These are phyloP conservation scores for Russula compacta DNA, from an alignment of 768 basidiomycete genomes.

Conservation along the genomic window DNA sequence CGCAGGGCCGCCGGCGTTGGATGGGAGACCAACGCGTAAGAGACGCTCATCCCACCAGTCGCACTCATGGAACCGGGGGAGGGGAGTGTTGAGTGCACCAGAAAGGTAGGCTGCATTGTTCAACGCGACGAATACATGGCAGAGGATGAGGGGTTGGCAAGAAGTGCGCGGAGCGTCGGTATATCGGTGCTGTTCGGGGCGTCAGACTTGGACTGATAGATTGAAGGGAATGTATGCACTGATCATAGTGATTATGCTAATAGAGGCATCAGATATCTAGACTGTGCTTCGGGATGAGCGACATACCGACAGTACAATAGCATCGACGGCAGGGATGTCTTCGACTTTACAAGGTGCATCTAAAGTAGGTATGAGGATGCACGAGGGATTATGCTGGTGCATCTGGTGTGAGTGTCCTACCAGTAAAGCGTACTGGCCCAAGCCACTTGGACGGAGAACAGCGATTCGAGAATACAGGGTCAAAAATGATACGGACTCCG, in stretches of 20 bases:
- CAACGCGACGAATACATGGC: conserved; percentile 39
- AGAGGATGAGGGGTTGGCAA: conserved; percentile 15
- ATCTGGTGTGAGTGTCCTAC: conserved; percentile 21
- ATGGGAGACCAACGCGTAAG: conserved; percentile 26
- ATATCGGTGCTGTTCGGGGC: conserved; percentile 26
- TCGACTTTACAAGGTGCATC: conserved; percentile 32
- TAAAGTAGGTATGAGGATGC: conserved; percentile 5
- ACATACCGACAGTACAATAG: conserved; percentile 40
- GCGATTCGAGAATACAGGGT: conserved; percentile 30
- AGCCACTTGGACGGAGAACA: conserved; percentile 28
- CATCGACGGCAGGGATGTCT: conserved; percentile 42
- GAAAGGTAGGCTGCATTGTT: conserved; percentile 33
- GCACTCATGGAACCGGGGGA: conserved; percentile 31
- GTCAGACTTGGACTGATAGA: neutral
- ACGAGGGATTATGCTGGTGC: neutral
- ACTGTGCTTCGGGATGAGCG: neutral
- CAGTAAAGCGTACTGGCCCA: conserved; percentile 29
- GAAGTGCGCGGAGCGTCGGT: conserved; percentile 27
- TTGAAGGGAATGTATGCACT: conserved; percentile 19
- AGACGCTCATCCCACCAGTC: conserved; percentile 42
- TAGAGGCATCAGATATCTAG: neutral
- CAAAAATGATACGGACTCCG: conserved; percentile 33
- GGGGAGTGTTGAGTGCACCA: conserved; percentile 25
- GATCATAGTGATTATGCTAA: conserved; percentile 34
- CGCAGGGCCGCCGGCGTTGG: neutral